Evolutionary conservation across 371 early-diverging fungal genomes (phyloP), one percentile per base, ranked within the genome.

Genomic region (Dipsacomyces acuminosporus): DNA sequence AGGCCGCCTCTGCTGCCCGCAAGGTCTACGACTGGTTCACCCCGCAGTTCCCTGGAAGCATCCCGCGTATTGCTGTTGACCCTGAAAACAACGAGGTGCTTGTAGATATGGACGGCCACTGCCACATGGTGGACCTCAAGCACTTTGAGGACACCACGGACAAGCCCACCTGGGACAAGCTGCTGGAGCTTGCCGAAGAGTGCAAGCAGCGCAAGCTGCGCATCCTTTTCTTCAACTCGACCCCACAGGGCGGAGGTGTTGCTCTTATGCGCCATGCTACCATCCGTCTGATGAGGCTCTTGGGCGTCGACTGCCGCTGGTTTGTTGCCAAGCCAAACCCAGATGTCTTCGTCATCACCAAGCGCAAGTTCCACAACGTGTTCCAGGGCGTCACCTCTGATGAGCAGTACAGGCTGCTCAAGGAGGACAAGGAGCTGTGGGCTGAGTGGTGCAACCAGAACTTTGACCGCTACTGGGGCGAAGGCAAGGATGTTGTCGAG

Each of bases 241-340:
- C 93, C 1, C 85, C 89, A 38, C 90, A 89, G 70, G 93, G 93
- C 33, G 93, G 93, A 33, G 93, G 93, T 23, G 93, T 93, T 13
- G 91, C 93, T 6, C 76, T 93, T 36, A 93, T 93, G 93, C 81
- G 91, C 47, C 91, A 93, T 69, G 87, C 91, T 8, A 63, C 85
- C 1, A 64, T 91, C 21, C 80, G 93, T 14, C 77, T 90, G 54
- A 75, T 84, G 44, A 65, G 74, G 26, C 67, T 90, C 40, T 75
- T 81, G 18, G 81, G 75, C 45, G 66, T 90, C 18, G 79, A 86
- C 56, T 80, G 76, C 34, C 83, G 83, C 58, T 93, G 85, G 86
- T 84, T 76, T 60, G 88, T 88, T 35, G 79, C 83, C 53, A 80
- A 85, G 47, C 89, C 89, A 38, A 85, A 84, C 54, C 87, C 89